phyloP scores from a whole-genome alignment of 257 asterid species.

The Solanum bulbocastanum region DNA sequence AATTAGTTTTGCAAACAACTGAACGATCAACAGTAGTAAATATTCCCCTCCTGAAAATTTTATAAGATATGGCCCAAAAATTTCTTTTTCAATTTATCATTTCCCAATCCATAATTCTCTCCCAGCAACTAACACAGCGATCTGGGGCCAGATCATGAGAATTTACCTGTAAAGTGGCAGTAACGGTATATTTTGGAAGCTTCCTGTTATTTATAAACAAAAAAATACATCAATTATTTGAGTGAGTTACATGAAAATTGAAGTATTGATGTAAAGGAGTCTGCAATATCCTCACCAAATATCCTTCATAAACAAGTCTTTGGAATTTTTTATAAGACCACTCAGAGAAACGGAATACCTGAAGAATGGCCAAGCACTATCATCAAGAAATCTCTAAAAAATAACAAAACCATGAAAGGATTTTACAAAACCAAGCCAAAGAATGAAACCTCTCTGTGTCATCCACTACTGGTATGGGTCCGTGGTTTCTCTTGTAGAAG shows the following conservation, averaged over 20 bases:
- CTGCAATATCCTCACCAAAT: slow-evolving; percentile 44
- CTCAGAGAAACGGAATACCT: slow-evolving; percentile 60
- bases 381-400: not conserved
- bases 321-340: slow-evolving; percentile 41
- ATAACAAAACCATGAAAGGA: not conserved
- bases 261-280: not conserved
- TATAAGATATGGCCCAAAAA: not conserved
- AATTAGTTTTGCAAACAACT: not conserved
- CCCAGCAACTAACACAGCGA: not conserved
- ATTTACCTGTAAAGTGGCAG: slow-evolving; percentile 87
- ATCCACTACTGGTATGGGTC: slow-evolving; percentile 83
- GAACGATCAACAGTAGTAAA: not conserved
- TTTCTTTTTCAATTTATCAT: not conserved
- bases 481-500: slow-evolving; percentile 95
- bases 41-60: not conserved
- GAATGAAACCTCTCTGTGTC: slow-evolving; percentile 49
- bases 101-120: not conserved
- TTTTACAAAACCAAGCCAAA: not conserved
- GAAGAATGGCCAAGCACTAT: slow-evolving; percentile 16
- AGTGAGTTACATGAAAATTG: not conserved
- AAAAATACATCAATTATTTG: not conserved
- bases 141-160: too few species aligned
- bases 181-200: slow-evolving; percentile 67
- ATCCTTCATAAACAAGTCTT: slow-evolving; percentile 66
- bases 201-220: slow-evolving; percentile 34